Conservation (phyloP, 75 land plant species). For the Larix kaempferi region DNA sequence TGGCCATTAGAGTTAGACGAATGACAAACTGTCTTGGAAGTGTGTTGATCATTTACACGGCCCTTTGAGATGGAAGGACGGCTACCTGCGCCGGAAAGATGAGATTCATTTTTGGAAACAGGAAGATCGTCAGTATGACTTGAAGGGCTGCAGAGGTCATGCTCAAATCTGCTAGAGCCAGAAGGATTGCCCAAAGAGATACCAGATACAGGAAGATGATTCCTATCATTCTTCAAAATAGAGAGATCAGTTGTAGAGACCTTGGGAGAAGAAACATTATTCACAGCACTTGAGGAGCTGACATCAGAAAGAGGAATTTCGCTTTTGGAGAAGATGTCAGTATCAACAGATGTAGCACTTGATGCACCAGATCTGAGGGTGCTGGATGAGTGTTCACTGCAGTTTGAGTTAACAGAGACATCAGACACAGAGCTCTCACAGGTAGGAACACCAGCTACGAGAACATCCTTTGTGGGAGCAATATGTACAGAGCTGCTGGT, state of each 20-base stretch:
- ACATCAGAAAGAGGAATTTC: neutral
- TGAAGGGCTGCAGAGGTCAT: neutral
- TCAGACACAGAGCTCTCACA: neutral
- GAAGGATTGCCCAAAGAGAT: neutral
- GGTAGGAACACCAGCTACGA: neutral
- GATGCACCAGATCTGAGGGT: neutral
- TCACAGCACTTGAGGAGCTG: neutral
- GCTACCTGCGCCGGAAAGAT: neutral
- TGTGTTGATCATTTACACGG: neutral
- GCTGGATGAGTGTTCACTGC: neutral
- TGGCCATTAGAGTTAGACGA: neutral
- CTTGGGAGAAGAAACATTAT: neutral
- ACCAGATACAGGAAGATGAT: neutral
- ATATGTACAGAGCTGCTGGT: neutral
- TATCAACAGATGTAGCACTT: neutral
- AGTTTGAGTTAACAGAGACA: neutral
- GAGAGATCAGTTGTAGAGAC: neutral
- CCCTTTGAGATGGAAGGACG: neutral
- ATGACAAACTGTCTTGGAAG: neutral
- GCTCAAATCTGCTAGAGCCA: constrained; percentile 2
- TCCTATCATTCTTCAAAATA: neutral
- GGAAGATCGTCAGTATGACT: neutral
- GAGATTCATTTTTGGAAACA: neutral
- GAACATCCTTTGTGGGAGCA: neutral
- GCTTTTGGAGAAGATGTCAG: neutral